Base-by-base conservation (phyloP, 2,329 filamentous ascomycete genomes). In the Fusarium phyllophilum region DNA sequence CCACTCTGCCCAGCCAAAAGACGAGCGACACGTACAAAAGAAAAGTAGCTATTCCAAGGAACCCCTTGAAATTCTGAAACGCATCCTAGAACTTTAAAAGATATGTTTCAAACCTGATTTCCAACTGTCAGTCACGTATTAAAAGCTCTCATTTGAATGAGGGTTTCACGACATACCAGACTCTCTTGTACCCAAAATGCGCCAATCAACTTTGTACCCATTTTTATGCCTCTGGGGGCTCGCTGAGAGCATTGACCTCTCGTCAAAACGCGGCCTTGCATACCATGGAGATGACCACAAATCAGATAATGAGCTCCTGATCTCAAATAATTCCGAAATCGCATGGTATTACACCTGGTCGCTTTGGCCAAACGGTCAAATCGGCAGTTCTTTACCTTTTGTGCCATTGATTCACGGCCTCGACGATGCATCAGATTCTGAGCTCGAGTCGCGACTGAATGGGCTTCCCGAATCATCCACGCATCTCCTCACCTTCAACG, bases 321-420 rank as follows among this genome's bases (percentile, higher is more conserved):
- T 81, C 3, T 84, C 83, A 0, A 75, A 79, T 22, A 76, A 81
- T 31, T 84, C 84, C 0, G 77, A 81, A 12, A 79, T 85, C 18
- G 73, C 78, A 0, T 85, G 84, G 84, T 85, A 85, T 70, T 85
- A 84, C 61, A 85, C 82, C 0, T 85, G 83, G 83, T 83, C 83
- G 1, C 78, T 80, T 2, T 78, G 78, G 66, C 77, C 80, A 3
- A 76, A 80, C 0, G 55, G 73, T 2, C 58, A 68, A 17, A 72
- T 81, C 4, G 73, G 76, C n/a, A 59, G 70, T 18, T 72, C 76
- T 4, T 52, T 83, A 24, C 71, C 78, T 0, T 85, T 85, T 48
- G 62, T 85, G 15, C 84, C 84, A 0, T 75, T 85, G 3, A 75
- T 85, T 20, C 83, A 84, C 33, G 79, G 82, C 12, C 70, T 83